Conservation (phyloP, 192 early-diverging fungal genomes). For the Physocladia obscura region DNA sequence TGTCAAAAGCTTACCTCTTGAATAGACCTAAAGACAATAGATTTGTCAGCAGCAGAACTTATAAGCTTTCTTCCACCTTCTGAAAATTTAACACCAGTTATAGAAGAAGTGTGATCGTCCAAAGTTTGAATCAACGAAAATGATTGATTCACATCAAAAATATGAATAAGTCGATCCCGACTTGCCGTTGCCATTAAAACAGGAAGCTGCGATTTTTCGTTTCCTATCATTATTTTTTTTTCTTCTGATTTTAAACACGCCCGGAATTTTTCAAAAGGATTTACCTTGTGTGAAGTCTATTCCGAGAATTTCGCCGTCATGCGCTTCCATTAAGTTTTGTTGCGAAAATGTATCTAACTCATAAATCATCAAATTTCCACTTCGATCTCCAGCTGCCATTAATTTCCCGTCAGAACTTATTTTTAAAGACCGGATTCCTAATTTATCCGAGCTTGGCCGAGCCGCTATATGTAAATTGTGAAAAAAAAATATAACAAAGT, state of each 20-base stretch:
- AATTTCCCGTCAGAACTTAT: constrained; percentile 64
- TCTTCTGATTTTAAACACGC: no score
- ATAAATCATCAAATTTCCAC: constrained; percentile 69
- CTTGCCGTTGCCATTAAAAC: constrained; percentile 69
- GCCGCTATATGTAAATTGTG: not conserved
- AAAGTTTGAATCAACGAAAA: constrained; percentile 73
- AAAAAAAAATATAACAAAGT: no score
- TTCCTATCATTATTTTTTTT: no score
- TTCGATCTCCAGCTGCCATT: constrained; percentile 72
- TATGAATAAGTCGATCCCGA: constrained; percentile 73
- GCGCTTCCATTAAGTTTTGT: constrained; percentile 68
- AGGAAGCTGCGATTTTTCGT: no score
- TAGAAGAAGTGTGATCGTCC: constrained; percentile 83
- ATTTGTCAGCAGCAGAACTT: constrained; percentile 82
- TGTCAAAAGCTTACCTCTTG: constrained; percentile 23
- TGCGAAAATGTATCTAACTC: constrained; percentile 60
- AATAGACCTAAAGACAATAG: constrained; percentile 66
- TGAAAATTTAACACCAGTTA: constrained; percentile 71
- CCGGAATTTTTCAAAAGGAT: not conserved
- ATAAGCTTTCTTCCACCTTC: constrained; percentile 64
- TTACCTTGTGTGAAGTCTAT: constrained; percentile 66
- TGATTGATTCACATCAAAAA: constrained; percentile 61
- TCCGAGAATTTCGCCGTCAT: constrained; percentile 74
- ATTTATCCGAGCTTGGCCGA: constrained; percentile 34
- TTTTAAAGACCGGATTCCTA: constrained; percentile 66